Conservation (phyloP, 805 yeast genomes). For the Saccharomycopsis sp. region DNA sequence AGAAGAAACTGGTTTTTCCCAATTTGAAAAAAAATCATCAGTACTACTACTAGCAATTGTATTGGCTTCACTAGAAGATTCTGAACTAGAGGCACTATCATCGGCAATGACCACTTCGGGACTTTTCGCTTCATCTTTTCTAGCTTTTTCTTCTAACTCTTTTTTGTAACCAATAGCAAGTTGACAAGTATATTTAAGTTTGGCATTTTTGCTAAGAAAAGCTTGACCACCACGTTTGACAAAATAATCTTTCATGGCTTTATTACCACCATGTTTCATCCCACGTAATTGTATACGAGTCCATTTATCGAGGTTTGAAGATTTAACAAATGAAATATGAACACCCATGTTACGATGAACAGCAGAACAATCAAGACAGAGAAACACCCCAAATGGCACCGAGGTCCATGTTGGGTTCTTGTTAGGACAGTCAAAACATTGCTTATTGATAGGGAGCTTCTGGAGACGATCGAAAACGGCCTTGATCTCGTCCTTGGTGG, state of each 20-base stretch:
- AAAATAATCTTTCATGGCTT: conserved; percentile 73
- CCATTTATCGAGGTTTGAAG: conserved; percentile 92
- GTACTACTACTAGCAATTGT: conserved; percentile 28
- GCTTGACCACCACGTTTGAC: conserved; percentile 78
- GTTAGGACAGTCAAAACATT: conserved; percentile 88
- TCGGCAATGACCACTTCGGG: conserved; percentile 70
- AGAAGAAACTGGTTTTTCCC: conserved; percentile 64
- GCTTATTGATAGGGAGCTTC: conserved; percentile 62
- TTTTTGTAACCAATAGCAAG: conserved; percentile 76
- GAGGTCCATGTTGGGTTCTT: conserved; percentile 98
- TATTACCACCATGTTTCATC: conserved; percentile 92
- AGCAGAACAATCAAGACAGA: conserved; percentile 92
- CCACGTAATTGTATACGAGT: conserved; percentile 79
- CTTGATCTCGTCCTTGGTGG: conserved; percentile 59
- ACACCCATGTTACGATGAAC: conserved; percentile 94
- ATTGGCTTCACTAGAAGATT: conserved; percentile 24
- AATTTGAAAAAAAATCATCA: conserved; percentile 85
- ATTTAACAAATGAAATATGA: conserved; percentile 89
- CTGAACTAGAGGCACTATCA: conserved; percentile 26
- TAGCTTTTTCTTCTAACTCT: conserved; percentile 61
- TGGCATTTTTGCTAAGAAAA: conserved; percentile 51
- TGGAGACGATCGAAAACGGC: conserved; percentile 54
- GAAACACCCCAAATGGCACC: conserved; percentile 85
- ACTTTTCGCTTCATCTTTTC: conserved; percentile 52
- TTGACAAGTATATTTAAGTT: conserved; percentile 67